Base-by-base conservation (phyloP, 352 stramenopile genomes). In the Stramenopiles sp. region DNA sequence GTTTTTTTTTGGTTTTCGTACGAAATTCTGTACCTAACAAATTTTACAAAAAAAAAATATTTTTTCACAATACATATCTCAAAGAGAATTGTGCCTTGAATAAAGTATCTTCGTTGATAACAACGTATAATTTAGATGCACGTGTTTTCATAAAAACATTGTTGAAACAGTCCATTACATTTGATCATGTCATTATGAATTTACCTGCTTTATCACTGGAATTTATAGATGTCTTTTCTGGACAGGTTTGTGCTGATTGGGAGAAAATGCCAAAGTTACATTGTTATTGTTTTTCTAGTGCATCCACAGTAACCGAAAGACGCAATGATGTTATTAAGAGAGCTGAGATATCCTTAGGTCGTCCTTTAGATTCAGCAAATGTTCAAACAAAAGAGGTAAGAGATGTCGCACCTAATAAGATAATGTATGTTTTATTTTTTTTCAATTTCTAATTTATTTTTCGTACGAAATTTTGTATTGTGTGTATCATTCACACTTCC, bases 151-250 rank as follows among this genome's bases (percentile, higher is more conserved):
- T 39, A n/a, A 8, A 17, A 8, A 10, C 12, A 21, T 32, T 42
- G 21, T 17, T 42, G 38, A 21, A 6, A 17, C 6, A 42, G 8
- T 15, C 6, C 15, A 24, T 26, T 6, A 6, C 18, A 18, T 38
- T 38, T 38, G 38, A 42, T 26, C 38, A 42, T 17, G 17, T 42
- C 6, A 17, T 42, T 24, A 26, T 42, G 38, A 42, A 42, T 22
- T 24, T 42, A 18, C 38, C 38, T 18, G 35, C 35, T n/a, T 12
- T 23, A 10, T 12, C 35, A 10, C 20, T 39, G 24, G 38, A 17
- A 21, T 42, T 26, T 24, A 34, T 6, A 19, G 38, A 12, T 21
- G 6, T 19, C 21, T 42, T 34, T 21, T 17, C 24, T 17, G 6
- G 6, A 21, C 6, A 21, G 21, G 8, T 42, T 6, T 10, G 8